Evolutionary conservation across 371 early-diverging fungal genomes (phyloP).

Genomic region (Dentiscutata heterogama): DNA sequence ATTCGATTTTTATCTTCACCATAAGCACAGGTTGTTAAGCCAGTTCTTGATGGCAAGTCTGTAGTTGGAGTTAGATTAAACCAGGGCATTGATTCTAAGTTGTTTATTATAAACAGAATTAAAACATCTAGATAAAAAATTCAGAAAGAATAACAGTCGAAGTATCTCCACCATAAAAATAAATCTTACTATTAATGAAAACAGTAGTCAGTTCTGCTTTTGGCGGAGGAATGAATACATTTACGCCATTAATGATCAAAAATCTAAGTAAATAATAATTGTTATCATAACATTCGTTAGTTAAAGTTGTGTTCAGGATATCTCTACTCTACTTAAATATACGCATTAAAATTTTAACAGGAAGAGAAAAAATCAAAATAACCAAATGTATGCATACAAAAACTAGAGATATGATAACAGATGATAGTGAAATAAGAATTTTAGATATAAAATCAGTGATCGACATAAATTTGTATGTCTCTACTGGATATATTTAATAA

Average conservation of each 20-base stretch:
- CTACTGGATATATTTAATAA: too few species aligned
- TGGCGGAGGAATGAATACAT: background rate
- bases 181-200: background rate
- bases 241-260: background rate
- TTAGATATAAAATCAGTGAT: too few species aligned
- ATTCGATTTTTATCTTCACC: background rate
- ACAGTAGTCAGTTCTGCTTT: background rate
- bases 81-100: background rate
- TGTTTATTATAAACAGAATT: background rate
- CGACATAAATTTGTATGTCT: too few species aligned
- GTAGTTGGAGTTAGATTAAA: background rate
- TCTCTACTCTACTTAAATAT: too few species aligned
- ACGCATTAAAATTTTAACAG: too few species aligned
- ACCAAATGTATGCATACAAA: too few species aligned
- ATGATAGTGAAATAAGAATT: too few species aligned
- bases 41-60: background rate
- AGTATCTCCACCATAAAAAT: background rate
- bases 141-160: background rate
- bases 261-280: background rate
- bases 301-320: background rate
- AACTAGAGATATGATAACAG: too few species aligned
- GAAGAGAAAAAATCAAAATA: too few species aligned
- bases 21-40: background rate
- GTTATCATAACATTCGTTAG: background rate
- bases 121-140: constrained; percentile 14